phyloP scores from a whole-genome alignment of 495 filamentous ascomycete species.

The Xylaria acuta region DNA sequence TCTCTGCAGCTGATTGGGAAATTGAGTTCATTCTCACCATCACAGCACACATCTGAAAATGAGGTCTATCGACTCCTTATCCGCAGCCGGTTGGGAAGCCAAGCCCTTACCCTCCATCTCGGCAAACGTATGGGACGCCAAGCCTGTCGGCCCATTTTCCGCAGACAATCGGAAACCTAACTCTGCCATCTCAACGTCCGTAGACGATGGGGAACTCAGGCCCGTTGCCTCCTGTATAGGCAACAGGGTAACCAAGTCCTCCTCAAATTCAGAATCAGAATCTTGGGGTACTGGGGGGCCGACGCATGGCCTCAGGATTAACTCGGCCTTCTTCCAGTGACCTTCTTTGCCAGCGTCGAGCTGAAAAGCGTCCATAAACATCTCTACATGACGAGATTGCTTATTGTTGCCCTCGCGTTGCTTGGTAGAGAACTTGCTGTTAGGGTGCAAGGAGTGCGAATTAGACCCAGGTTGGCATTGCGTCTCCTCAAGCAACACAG shows the following conservation, averaged over 20 bases:
- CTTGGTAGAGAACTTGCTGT: too few relatives aligned
- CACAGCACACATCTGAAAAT: neutral
- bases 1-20: neutral
- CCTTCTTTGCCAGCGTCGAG: neutral
- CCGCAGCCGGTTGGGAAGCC: too few relatives aligned
- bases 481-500: neutral
- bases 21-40: neutral
- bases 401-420: neutral
- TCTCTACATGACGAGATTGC: neutral
- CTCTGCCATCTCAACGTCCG: neutral
- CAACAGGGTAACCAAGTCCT: neutral
- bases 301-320: neutral
- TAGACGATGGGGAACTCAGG: too few relatives aligned
- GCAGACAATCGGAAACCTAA: neutral
- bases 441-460: neutral
- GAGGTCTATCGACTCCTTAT: too few relatives aligned
- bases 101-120: neutral
- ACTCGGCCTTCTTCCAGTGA: neutral
- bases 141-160: neutral
- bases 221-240: too few relatives aligned
- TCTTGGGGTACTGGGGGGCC: neutral
- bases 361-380: neutral
- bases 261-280: neutral
- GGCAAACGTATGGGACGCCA: accelerated
- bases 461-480: neutral